phyloP scores from a whole-genome alignment of 78 protist species.

The Tieghemostelium lacteum region DNA sequence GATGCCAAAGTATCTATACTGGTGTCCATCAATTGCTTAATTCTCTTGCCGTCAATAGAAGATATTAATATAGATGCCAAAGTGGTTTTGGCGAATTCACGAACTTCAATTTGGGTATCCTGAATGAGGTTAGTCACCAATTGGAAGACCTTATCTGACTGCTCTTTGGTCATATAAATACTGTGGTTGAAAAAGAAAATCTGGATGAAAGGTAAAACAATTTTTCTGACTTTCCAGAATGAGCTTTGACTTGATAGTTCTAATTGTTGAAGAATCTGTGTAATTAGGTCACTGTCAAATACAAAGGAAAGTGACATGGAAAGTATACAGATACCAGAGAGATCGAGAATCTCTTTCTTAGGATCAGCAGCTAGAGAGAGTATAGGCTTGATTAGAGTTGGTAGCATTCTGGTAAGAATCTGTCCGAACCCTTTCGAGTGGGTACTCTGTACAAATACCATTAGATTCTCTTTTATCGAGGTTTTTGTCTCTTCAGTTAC shows the following conservation, averaged over 20 bases:
- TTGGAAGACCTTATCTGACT: constrained; percentile 14
- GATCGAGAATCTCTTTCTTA: constrained; percentile 17
- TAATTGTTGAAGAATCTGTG: constrained; percentile 1
- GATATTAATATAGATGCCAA: constrained; percentile 42
- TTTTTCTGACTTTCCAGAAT: constrained; percentile 53
- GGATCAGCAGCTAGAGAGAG: constrained; percentile 5
- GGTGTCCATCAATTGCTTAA: constrained; percentile 21
- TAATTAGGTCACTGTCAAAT: neutral
- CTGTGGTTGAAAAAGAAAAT: constrained; percentile 53
- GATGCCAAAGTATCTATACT: neutral
- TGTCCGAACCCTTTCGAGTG: constrained; percentile 17
- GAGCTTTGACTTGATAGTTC: neutral
- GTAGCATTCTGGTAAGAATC: neutral
- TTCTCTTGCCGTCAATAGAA: neutral
- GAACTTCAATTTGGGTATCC: constrained; percentile 62
- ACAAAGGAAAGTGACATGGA: constrained; percentile 42
- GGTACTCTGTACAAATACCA: neutral
- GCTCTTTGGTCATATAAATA: constrained; percentile 3
- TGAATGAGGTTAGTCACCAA: neutral
- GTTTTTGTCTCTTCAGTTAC: neutral
- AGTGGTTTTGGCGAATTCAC: constrained; percentile 43
- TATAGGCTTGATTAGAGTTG: neutral
- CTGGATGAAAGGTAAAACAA: constrained; percentile 43
- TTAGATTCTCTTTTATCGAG: constrained; percentile 20
- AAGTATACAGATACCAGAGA: neutral